Base-by-base conservation (phyloP, 805 yeast species). In the Metschnikowia peoriensis region DNA sequence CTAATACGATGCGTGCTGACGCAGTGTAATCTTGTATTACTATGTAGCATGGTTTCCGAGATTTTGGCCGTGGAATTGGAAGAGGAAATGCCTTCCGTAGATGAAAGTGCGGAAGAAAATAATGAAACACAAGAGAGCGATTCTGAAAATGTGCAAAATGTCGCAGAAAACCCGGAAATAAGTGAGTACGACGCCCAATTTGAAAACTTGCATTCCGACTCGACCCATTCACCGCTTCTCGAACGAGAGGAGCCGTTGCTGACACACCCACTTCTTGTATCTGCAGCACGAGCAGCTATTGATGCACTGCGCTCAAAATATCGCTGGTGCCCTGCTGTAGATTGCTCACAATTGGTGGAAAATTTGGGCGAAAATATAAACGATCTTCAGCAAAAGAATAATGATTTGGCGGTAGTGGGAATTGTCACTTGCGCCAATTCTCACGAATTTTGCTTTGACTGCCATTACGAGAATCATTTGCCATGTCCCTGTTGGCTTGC, bases 281-380 rank as follows among this genome's bases (percentile, higher is more conserved):
- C 37, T n/a, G 57, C 56, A 7, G 63, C 59, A 1, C 55, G 58
- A 12, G 42, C 35, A 5, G 41, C 44, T 7, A 53, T 60, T 22
- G 57, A 55, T 46, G 37, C 54, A 15, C 50, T 40, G 46, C 53
- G 80, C 52, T 66, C 72, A 43, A 76, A 75, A 44, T 83, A 77
- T 60, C 81, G 79, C 58, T 85, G 90, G 87, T 92, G 98, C 67
- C 97, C 97, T 0, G 85, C 88, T 1, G 85, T 92, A 0, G 96
- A 88, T 63, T 88, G 97, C 66, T 74, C 77, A 41, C 70, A 78
- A 43, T 76, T 89, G 27, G 77, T 89, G n/a, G 72, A 73, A 52
- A 43, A 65, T 11, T 37, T 62, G 2, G 52, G 52, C 7, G 53
- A 47, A 44, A 41, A 52, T 47, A 32, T 34, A 16, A 32, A 7